Base-by-base conservation (phyloP, 106 monocot species). In the Allium fistulosum region DNA sequence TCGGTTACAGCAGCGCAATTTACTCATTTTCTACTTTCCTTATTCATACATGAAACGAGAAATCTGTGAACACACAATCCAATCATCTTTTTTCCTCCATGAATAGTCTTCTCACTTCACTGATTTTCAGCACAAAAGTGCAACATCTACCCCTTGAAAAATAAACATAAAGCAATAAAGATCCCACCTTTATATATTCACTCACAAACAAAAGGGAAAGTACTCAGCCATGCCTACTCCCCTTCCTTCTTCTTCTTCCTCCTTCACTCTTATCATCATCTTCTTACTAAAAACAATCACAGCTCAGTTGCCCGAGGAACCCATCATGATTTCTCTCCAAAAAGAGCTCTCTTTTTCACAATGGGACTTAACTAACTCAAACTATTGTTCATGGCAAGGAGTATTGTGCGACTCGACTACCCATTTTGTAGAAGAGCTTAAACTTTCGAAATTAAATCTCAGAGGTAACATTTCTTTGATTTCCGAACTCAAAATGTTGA, bases 301-400 rank as follows among this genome's bases (percentile, higher is more conserved):
- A 46, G 63, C 77, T 49, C 49, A 80, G 62, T 78, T 68, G 58
- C 64, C 62, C 17, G 81, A 85, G 18, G 68, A 65, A 51, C 37
- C 71, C 8, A 26, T 75, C 17, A 85, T 85, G 81, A 67, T 37
- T 17, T 77, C 64, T 27, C 81, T 85, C 26, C 63, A 57, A 14
- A 56, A 58, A 16, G 81, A 74, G 68, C 78, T 85, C 59, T 58
- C 74, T 2, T 48, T 68, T 8, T 59, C 71, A 6, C 68, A 72
- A 49, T 85, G 85, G 85, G 62, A 56, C 18, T 46, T 48, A 26
- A 48, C 17, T 28, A 46, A n/a, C 45, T 15, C 61, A 48, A 37
- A 22, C 64, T 85, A 78, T 82, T 92, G 92, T 74, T 71, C 74
- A 10, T 92, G 92, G 92, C 70, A 58, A 15, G 92, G 92, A 11